These are phyloP conservation scores for Penicillium rolfsii DNA, from an alignment of 2,329 filamentous ascomycete species.

Conservation along the genomic window DNA sequence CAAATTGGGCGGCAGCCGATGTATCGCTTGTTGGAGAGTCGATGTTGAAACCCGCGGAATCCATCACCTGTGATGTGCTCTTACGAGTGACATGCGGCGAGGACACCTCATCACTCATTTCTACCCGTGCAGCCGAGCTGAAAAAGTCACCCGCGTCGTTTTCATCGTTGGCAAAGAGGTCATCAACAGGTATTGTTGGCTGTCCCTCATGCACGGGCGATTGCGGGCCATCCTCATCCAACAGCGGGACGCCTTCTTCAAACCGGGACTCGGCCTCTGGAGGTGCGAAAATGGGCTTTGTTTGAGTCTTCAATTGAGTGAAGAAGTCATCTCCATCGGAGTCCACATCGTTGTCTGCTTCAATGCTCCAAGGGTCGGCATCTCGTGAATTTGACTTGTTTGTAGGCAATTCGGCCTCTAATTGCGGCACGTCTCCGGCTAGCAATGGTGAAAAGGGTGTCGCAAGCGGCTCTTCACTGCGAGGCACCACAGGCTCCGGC, in stretches of 20 bases:
- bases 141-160: slow-evolving; percentile 46
- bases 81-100: slow-evolving; percentile 61
- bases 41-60: slow-evolving; percentile 49
- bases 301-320: slow-evolving; percentile 51
- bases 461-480: neutral
- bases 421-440: slow-evolving; percentile 8
- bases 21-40: slow-evolving; percentile 34
- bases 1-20: slow-evolving; percentile 36
- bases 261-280: slow-evolving; percentile 61
- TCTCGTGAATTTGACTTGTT: slow-evolving; percentile 19
- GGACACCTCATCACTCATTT: slow-evolving; percentile 16
- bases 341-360: slow-evolving; percentile 53
- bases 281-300: slow-evolving; percentile 43
- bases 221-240: slow-evolving; percentile 47
- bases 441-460: slow-evolving; percentile 7
- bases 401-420: slow-evolving; percentile 12
- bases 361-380: slow-evolving; percentile 49
- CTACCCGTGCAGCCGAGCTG: slow-evolving; percentile 28
- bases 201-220: slow-evolving; percentile 33
- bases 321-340: slow-evolving; percentile 64
- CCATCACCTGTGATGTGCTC: slow-evolving; percentile 69
- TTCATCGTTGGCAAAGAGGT: slow-evolving; percentile 45
- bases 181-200: slow-evolving; percentile 30
- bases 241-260: slow-evolving; percentile 69
- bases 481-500: neutral